Evolutionary conservation across 768 basidiomycete genomes (phyloP).

Genomic region (Clitopilus hobsonii): DNA sequence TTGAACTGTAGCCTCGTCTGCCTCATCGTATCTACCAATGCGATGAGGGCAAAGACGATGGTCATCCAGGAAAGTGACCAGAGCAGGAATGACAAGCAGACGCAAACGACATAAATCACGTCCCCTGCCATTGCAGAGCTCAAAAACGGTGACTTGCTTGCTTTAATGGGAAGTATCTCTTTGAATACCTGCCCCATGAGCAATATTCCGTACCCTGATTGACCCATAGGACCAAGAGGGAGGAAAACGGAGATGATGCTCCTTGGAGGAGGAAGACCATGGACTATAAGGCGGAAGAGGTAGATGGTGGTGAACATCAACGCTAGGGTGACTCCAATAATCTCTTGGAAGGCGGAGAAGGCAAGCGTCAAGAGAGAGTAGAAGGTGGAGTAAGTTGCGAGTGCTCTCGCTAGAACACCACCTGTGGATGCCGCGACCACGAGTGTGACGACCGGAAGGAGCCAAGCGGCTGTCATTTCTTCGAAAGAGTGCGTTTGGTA

Average conservation of each 20-base stretch:
- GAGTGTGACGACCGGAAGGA: slow-evolving; percentile 72
- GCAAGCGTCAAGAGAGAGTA: slow-evolving; percentile 53
- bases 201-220: slow-evolving; percentile 52
- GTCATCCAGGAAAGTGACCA: slow-evolving; percentile 67
- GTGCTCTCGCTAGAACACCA: slow-evolving; percentile 46
- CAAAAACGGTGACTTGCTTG: slow-evolving; percentile 30
- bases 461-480: slow-evolving; percentile 59
- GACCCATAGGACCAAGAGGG: slow-evolving; percentile 71
- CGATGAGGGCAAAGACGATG: slow-evolving; percentile 52
- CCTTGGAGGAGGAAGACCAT: slow-evolving; percentile 42
- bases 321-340: slow-evolving; percentile 53
- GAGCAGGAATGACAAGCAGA: slow-evolving; percentile 44
- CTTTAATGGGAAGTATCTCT: slow-evolving; percentile 24
- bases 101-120: slow-evolving; percentile 39
- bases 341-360: slow-evolving; percentile 50
- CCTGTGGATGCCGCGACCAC: slow-evolving; percentile 70
- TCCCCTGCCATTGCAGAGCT: slow-evolving; percentile 24
- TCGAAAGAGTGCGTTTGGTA: slow-evolving; percentile 51
- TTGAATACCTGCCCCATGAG: slow-evolving; percentile 49
- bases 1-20: slow-evolving; percentile 43
- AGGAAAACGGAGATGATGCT: slow-evolving; percentile 59
- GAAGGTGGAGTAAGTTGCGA: slow-evolving; percentile 36
- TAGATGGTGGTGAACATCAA: slow-evolving; percentile 67
- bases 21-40: slow-evolving; percentile 36
- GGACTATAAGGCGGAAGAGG: slow-evolving; percentile 50